Percentiles rank a stretch among this genome's conserved stretches.
Evolutionary conservation across 2,329 filamentous ascomycete species (phyloP).

Genomic region (Cercospora sesami): DNA sequence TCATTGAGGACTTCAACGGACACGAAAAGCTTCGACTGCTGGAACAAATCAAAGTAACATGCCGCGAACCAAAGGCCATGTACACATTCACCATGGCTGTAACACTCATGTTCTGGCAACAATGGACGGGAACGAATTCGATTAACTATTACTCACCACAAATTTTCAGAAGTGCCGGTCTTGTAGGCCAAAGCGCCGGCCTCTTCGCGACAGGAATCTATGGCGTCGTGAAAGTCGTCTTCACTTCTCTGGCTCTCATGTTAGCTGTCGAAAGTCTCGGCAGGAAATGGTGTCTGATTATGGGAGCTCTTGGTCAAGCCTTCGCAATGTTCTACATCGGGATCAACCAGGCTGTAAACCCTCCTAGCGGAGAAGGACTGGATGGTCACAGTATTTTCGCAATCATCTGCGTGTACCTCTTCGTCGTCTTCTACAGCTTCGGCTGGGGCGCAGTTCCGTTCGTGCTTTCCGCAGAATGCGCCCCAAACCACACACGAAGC

Average conservation of each 20-base stretch:
- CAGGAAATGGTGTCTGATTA: constrained; percentile 48
- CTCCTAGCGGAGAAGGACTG: constrained; percentile 44
- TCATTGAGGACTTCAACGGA: constrained; percentile 48
- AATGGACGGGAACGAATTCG: constrained; percentile 40
- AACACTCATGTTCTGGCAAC: constrained; percentile 43
- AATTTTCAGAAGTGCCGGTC: constrained; percentile 47
- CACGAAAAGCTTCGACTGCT: constrained; percentile 45
- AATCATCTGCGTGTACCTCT: constrained; percentile 55
- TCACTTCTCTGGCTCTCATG: constrained; percentile 47
- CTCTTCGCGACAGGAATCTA: constrained; percentile 52
- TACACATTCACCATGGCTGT: constrained; percentile 47
- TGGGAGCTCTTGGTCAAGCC: constrained; percentile 46
- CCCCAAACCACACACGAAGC: constrained; percentile 40
- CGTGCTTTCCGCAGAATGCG: constrained; percentile 44
- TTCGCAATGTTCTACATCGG: constrained; percentile 48
- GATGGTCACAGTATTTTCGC: constrained; percentile 58
- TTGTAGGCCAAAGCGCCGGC: constrained; percentile 42
- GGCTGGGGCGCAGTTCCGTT: constrained; percentile 51
- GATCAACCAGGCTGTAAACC: constrained; percentile 43
- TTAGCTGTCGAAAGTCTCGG: constrained; percentile 49
- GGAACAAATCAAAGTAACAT: constrained; percentile 43
- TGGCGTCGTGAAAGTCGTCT: constrained; percentile 49
- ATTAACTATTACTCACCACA: constrained; percentile 50
- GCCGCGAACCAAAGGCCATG: constrained; percentile 42
- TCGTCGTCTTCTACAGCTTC: constrained; percentile 50